phyloP scores from a whole-genome alignment of 306 rosid species.

The Lathyrus oleraceus region DNA sequence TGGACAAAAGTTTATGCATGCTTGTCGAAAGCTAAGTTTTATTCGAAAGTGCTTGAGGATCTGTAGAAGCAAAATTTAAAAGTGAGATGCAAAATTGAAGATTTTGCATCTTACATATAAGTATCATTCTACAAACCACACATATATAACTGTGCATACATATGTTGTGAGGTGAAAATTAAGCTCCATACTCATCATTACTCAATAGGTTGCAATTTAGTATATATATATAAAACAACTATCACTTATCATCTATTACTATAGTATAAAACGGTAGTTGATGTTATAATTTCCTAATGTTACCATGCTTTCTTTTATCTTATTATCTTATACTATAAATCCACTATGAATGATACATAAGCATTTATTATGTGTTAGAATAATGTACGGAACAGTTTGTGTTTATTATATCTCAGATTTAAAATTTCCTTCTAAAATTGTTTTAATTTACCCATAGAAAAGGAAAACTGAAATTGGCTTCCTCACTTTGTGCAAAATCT shows the following conservation, averaged over 20 bases:
- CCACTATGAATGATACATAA: not conserved
- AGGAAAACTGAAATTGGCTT: not conserved
- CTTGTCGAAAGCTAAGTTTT: slow-evolving; percentile 3
- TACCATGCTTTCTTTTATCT: slow-evolving; percentile 7
- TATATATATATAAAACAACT: slow-evolving; percentile 17
- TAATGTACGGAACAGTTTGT: not conserved
- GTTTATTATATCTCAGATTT: not conserved
- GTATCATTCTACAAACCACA: not conserved
- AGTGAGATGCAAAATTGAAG: slow-evolving; percentile 11
- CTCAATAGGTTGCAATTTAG: slow-evolving; percentile 19
- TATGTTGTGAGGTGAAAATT: slow-evolving; percentile 10
- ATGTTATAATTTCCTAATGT: not conserved
- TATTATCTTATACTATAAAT: not conserved
- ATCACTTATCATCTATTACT: slow-evolving; percentile 10
- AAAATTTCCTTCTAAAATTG: not conserved
- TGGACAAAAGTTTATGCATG: not conserved
- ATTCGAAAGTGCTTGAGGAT: slow-evolving; percentile 20
- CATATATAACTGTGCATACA: slow-evolving; percentile 2
- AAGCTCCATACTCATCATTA: slow-evolving; percentile 15
- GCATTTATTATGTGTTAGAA: slow-evolving; percentile 3
- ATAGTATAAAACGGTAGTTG: not conserved
- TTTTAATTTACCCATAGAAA: slow-evolving; percentile 5
- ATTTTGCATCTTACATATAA: slow-evolving; percentile 1
- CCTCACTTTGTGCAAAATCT: slow-evolving; percentile 6
- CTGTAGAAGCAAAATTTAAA: slow-evolving; percentile 17